Evolutionary conservation across 2,329 filamentous ascomycete genomes (phyloP).

Genomic region (Pseudogymnoascus sp.): DNA sequence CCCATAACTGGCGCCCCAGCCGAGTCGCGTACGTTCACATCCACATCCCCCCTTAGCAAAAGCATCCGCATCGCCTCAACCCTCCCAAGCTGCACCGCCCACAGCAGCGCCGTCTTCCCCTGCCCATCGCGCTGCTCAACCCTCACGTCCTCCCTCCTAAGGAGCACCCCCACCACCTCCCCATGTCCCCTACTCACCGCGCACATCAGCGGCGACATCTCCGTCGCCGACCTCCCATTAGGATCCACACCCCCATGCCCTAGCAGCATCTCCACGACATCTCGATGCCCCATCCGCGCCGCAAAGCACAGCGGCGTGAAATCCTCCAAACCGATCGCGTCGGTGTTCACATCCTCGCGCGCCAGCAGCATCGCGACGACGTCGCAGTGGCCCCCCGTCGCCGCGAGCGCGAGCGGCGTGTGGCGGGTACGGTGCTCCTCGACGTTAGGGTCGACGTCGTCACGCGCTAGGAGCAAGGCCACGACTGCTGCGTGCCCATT

Average conservation of each 20-base stretch:
- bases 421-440: not conserved
- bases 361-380: not conserved
- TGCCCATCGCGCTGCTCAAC: not conserved
- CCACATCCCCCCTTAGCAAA: not conserved
- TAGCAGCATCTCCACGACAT: not conserved
- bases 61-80: not conserved
- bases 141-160: not conserved
- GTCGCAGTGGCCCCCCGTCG: not conserved
- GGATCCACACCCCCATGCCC: not conserved
- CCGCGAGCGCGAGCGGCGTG: not conserved
- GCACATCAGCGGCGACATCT: not conserved
- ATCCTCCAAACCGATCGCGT: not conserved
- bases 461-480: not conserved
- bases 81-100: not conserved
- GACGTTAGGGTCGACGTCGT: not conserved
- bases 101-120: not conserved
- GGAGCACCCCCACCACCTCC: not conserved
- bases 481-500: not conserved
- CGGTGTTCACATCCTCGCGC: not conserved
- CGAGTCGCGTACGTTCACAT: not conserved
- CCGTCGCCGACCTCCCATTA: not conserved
- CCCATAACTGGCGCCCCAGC: not conserved
- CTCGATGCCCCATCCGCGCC: not conserved
- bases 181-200: not conserved
- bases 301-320: not conserved